These are phyloP conservation scores for Tagetes patula DNA, from an alignment of 129 eudicot genomes.

Conservation along the genomic window DNA sequence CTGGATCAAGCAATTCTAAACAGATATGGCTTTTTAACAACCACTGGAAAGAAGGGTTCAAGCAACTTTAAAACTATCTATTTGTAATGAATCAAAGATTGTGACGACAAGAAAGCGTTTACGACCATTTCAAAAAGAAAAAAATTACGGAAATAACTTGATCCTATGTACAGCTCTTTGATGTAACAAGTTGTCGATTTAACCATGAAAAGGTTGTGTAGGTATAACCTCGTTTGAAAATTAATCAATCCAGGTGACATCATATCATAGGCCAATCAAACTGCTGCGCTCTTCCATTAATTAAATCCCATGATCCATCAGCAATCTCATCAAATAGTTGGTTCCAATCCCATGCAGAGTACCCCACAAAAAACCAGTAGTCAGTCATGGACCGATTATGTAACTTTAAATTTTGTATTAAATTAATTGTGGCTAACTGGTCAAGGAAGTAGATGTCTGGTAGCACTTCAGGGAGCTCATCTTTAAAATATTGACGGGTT, in stretches of 20 bases:
- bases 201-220: constrained; percentile 26
- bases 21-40: constrained; percentile 12
- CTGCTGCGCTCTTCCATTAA: constrained; percentile 31
- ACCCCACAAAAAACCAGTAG: constrained; percentile 86
- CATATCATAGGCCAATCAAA: constrained; percentile 64
- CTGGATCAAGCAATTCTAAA: too few relatives aligned
- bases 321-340: constrained; percentile 75
- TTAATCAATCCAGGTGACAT: constrained; percentile 21
- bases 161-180: constrained; percentile 34
- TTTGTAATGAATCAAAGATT: constrained; percentile 20
- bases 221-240: constrained; percentile 27
- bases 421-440: constrained; percentile 47
- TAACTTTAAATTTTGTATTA: constrained; percentile 50
- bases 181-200: constrained; percentile 17
- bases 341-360: constrained; percentile 78
- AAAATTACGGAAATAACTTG: constrained; percentile 23
- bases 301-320: constrained; percentile 75
- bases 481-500: constrained; percentile 39
- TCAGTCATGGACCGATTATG: constrained; percentile 53
- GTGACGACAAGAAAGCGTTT: constrained; percentile 21
- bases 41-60: background rate
- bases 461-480: constrained; percentile 41
- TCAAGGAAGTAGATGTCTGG: constrained; percentile 71
- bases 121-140: constrained; percentile 28
- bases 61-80: constrained; percentile 21